phyloP scores from a whole-genome alignment of 192 early-diverging fungal species.

The Polychytrium aggregatum region DNA sequence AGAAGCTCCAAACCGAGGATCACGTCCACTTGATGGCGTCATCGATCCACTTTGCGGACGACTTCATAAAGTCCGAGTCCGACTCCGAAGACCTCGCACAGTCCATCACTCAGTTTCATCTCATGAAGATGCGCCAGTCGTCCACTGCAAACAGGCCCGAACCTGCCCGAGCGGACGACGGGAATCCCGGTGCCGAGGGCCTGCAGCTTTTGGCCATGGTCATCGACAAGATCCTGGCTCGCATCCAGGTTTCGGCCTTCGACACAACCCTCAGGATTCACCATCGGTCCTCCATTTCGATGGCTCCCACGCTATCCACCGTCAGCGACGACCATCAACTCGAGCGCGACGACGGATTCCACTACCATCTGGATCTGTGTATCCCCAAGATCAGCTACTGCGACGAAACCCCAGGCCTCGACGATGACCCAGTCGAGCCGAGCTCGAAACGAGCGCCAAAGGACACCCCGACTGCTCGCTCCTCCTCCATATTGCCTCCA shows the following conservation, averaged over 20 bases:
- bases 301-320: too few species aligned
- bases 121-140: too few species aligned
- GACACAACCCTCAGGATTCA: constrained; percentile 36
- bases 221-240: constrained; percentile 76
- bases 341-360: constrained; percentile 5
- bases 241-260: constrained; percentile 57
- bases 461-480: too few species aligned
- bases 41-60: constrained; percentile 77
- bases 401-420: constrained; percentile 47
- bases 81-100: constrained; percentile 43
- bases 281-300: constrained; percentile 41
- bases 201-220: constrained; percentile 65
- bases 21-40: constrained; percentile 71
- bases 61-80: constrained; percentile 62
- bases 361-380: constrained; percentile 42
- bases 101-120: too few species aligned
- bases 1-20: too few species aligned
- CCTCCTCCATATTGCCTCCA: constrained; percentile 10
- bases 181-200: constrained; percentile 39
- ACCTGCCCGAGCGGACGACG: not conserved
- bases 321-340: not conserved
- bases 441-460: too few species aligned
- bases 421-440: constrained; percentile 12
- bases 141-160: not conserved
- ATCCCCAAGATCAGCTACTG: constrained; percentile 39